Base-by-base conservation (phyloP, 164 flowering plant genomes). In the Cinnamomum micranthum region DNA sequence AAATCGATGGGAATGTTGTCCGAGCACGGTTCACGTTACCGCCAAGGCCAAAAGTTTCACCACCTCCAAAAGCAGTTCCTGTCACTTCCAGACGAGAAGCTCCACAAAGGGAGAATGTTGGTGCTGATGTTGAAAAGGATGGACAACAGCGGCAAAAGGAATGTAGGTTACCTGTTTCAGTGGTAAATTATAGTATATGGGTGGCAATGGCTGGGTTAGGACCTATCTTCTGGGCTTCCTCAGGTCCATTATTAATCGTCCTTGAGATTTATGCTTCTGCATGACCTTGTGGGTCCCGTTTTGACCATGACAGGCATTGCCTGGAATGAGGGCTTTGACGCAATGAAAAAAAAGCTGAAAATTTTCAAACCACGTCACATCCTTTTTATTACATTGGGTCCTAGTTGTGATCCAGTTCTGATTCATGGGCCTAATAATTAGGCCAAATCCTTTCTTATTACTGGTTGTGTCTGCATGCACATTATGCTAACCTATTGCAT, bases 1-100 rank as follows among this genome's bases (percentile, higher is more conserved):
- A 95, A 83, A 88, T 93, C 84, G 99, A 95, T 88, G 99, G 99
- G 6, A 94, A 84, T 80, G 84, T 92, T 80, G 87, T 95, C 72
- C 87, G 80, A 24, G 96, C 92, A 27, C 88, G 82, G 82, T 93
- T 93, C 77, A 95, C 97, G 17, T 75, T 93, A 64, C 90, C 94
- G 71, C 87, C 75, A 15, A 79, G 89, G 50, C 93, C 88, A 80
- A 94, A 88, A 81, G 85, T 80, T 71, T 76, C 91, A 69, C 84
- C 98, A 19, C 96, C 96, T 28, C 81, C 91, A 23, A 92, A 86
- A 76, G 80, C 87, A 63, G 78, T 76, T 75, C 82, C 88, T n/a
- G 52, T 85, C 82, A 76, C 88, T 76, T 80, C 88, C 14, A 90
- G 86, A 82, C 87, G 84, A 78, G 97, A 93, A 81, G 87, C 74